phyloP scores from a whole-genome alignment of 2,329 filamentous ascomycete genomes.

The Arthrinium phaeospermum region DNA sequence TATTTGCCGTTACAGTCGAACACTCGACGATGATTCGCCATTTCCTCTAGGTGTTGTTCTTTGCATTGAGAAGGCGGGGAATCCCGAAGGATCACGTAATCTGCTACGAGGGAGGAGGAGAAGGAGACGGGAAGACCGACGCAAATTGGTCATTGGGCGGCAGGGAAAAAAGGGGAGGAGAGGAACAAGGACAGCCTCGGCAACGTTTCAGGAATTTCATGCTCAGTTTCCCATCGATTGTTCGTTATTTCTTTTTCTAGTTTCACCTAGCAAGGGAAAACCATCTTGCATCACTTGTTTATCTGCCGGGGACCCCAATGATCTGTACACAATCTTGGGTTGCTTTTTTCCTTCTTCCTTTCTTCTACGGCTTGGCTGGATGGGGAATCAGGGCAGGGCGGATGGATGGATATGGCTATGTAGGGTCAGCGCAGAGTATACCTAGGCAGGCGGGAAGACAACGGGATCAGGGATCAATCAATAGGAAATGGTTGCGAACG shows the following conservation, averaged over 20 bases:
- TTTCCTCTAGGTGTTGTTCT: background rate
- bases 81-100: background rate
- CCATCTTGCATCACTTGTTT: background rate
- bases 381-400: background rate
- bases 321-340: background rate
- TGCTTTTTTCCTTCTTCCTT: background rate
- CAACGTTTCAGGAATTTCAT: conserved; percentile 5
- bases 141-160: background rate
- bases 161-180: background rate
- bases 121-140: background rate
- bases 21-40: conserved; percentile 3
- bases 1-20: conserved; percentile 8
- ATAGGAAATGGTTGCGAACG: background rate
- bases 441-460: background rate
- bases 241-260: background rate
- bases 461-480: background rate
- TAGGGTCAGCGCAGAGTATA: background rate
- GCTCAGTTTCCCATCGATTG: background rate
- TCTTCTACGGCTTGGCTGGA: background rate
- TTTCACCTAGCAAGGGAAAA: background rate
- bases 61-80: background rate
- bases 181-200: background rate
- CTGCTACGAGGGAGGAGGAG: background rate
- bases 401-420: background rate
- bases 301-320: background rate